A percentile compares a stretch with the other conserved stretches of the same genome.
phyloP scores from a whole-genome alignment of 1,284 basidiomycete species.

The Moesziomyces globuligerus region DNA sequence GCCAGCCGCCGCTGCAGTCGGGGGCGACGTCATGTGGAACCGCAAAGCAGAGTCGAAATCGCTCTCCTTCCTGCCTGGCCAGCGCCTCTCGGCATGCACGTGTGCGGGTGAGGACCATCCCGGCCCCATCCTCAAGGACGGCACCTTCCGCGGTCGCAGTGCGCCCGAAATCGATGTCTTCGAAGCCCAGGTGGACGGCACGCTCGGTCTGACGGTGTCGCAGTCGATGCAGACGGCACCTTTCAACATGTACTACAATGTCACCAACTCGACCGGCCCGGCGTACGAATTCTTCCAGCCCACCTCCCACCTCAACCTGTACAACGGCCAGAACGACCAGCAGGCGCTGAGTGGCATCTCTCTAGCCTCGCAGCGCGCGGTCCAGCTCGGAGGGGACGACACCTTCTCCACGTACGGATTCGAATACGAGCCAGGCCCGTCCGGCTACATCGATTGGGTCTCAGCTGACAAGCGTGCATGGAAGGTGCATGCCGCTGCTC shows the following conservation, averaged over 20 bases:
- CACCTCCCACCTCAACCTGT: slow-evolving; percentile 67
- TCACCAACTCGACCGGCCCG: slow-evolving; percentile 52
- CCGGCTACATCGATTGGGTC: slow-evolving; percentile 75
- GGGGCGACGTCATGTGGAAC: slow-evolving; percentile 57
- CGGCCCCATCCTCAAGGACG: slow-evolving; percentile 76
- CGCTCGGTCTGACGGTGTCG: slow-evolving; percentile 73
- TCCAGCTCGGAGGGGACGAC: slow-evolving; percentile 46
- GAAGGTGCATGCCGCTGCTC: slow-evolving; percentile 75
- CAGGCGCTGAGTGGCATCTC: slow-evolving; percentile 71
- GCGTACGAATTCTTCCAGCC: slow-evolving; percentile 56
- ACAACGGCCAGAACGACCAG: slow-evolving; percentile 81
- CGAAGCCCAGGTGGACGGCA: slow-evolving; percentile 71
- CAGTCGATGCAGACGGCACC: slow-evolving; percentile 81
- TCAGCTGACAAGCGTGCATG: slow-evolving; percentile 35
- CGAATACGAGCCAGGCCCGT: slow-evolving; percentile 71
- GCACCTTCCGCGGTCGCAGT: slow-evolving; percentile 76
- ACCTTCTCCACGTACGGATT: slow-evolving; percentile 52
- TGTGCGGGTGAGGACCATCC: slow-evolving; percentile 83
- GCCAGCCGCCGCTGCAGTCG: slow-evolving; percentile 34
- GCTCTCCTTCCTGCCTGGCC: slow-evolving; percentile 76
- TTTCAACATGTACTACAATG: slow-evolving; percentile 70
- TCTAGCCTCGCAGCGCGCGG: slow-evolving; percentile 51
- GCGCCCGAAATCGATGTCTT: slow-evolving; percentile 78
- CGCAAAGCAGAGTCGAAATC: slow-evolving; percentile 60
- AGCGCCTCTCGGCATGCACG: slow-evolving; percentile 76